Evolutionary conservation across 148 eudicot genomes (phyloP), one percentile per base, ranked within the genome.

Genomic region (Chenopodium quinoa): DNA sequence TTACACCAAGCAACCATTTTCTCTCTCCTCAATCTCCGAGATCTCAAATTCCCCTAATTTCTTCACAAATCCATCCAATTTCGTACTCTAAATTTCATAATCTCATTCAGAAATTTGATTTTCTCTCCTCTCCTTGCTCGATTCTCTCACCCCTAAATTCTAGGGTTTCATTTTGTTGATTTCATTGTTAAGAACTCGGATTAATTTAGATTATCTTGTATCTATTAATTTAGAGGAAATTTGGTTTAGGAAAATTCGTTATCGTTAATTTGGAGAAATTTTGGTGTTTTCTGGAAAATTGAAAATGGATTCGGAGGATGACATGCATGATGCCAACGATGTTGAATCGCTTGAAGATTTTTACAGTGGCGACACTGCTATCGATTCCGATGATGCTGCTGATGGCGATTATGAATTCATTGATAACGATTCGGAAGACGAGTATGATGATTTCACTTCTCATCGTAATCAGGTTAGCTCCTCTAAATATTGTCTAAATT

Each of bases 231-330:
- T 71, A 67, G 63, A 58, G 63, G 22, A 58, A 17, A 14, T 58
- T 58, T 58, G 63, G n/a, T 58, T 58, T 19, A 34, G 44, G 44
- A 6, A 6, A 40, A 0, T 40, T 6, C 1, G 44, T 40, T 40
- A 5, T 40, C 44, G 7, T 25, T 65, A 60, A 72, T 13, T 58
- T 71, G 56, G 63, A 58, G 63, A 13, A 58, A 19, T 58, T 58
- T 58, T 58, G 63, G 63, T 58, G 44, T 47, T 44, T 80, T 73
- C 23, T 9, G 31, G 13, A 52, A 77, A 27, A 52, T 5, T 10
- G 47, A 82, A 46, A 66, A 90, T 93, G 97, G 97, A 90, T 62
- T 91, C 92, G 1, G 93, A 90, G 60, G 97, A 91, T 73, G 97
- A 93, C 73, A 88, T 89, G 92, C 94, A 89, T 81, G 95, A 90